phyloP scores from a whole-genome alignment of 2,329 filamentous ascomycete genomes.

The Massarina eburnea region DNA sequence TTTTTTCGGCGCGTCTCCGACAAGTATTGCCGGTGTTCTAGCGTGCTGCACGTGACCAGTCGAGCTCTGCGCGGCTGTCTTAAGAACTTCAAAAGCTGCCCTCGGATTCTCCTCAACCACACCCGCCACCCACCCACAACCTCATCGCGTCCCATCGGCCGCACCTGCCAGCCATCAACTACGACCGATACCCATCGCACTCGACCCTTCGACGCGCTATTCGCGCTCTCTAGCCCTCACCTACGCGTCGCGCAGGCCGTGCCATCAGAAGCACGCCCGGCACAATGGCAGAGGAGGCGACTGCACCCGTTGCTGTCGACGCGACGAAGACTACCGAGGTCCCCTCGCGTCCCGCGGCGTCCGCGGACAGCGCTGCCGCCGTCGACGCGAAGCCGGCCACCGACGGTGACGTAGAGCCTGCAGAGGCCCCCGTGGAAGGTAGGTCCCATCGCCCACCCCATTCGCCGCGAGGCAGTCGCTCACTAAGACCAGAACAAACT shows the following conservation, averaged over 20 bases:
- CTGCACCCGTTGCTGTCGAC: conserved; percentile 28
- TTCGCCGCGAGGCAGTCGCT: conserved; percentile 13
- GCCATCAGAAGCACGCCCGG: conserved; percentile 33
- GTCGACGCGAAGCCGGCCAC: conserved; percentile 33
- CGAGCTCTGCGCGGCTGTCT: conserved; percentile 15
- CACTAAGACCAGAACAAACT: conserved; percentile 22
- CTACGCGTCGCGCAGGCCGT: conserved; percentile 41
- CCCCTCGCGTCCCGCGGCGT: conserved; percentile 33
- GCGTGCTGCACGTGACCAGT: conserved; percentile 18
- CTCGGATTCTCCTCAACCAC: conserved; percentile 28
- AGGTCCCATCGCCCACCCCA: conserved; percentile 10
- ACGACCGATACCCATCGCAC: conserved; percentile 28
- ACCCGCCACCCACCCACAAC: conserved; percentile 30
- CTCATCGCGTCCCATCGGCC: conserved; percentile 41
- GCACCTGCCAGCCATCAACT: conserved; percentile 33
- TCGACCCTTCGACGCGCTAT: conserved; percentile 24
- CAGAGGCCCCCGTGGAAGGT: conserved; percentile 33
- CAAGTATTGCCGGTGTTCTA: conserved; percentile 13
- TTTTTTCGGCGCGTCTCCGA: conserved; percentile 17
- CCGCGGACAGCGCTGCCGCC: conserved; percentile 27
- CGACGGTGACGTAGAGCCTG: conserved; percentile 30
- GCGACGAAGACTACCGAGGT: conserved; percentile 30
- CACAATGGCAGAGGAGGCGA: conserved; percentile 42
- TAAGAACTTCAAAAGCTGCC: conserved; percentile 5
- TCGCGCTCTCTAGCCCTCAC: conserved; percentile 30